Evolutionary conservation across 129 eudicot genomes (phyloP).

Genomic region (Arctium minus): DNA sequence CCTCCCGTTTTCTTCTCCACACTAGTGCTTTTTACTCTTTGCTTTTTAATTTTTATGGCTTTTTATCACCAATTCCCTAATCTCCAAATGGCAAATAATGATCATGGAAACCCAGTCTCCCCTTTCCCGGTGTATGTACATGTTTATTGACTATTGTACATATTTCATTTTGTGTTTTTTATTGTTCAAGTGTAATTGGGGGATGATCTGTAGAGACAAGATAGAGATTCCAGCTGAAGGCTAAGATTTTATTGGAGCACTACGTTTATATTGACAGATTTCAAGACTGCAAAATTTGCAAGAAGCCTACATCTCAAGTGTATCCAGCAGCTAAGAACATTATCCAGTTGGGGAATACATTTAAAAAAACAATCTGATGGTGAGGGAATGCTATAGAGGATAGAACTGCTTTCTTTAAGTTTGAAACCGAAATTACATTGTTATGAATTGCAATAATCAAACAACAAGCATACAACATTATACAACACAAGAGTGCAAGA

Average conservation of each 20-base stretch:
- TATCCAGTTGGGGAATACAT: neutral
- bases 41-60: neutral
- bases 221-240: neutral
- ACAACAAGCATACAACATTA: neutral
- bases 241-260: neutral
- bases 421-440: neutral
- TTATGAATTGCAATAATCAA: neutral
- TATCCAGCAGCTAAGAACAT: neutral
- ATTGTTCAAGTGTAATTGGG: no score
- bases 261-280: neutral
- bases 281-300: neutral
- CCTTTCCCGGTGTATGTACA: no score
- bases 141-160: no score
- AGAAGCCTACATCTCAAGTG: neutral
- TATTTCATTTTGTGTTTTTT: no score
- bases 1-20: no score
- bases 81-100: neutral
- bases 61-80: neutral
- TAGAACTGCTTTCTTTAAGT: neutral
- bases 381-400: neutral
- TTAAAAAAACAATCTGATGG: neutral
- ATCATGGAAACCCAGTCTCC: no score
- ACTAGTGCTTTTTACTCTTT: no score
- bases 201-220: neutral
- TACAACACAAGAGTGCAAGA: neutral